Evolutionary conservation across 805 yeast species (phyloP).

Genomic region (Sugiyamaella mastotermitis): DNA sequence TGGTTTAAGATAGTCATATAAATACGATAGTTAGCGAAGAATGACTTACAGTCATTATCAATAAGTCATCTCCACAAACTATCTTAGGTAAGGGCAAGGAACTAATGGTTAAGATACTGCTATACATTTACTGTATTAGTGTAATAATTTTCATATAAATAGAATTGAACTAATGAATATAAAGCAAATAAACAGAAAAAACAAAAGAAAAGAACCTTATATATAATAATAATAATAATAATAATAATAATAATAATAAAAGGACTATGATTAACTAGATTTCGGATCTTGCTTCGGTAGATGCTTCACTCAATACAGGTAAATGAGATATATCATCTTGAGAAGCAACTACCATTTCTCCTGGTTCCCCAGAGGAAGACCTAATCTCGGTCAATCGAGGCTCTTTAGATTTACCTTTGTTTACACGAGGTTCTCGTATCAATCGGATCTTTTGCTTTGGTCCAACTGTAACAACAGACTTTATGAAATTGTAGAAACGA

Average conservation of each 20-base stretch:
- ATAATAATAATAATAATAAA: constrained; percentile 2
- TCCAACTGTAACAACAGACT: constrained; percentile 12
- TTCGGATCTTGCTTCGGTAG: constrained; percentile 10
- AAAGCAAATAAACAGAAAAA: no score
- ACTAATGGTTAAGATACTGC: no score
- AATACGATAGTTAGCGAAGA: no score
- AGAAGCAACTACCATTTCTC: background rate
- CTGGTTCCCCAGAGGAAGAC: background rate
- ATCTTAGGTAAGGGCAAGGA: no score
- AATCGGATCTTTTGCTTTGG: constrained; percentile 1
- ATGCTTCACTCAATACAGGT: constrained; percentile 13
- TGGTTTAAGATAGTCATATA: no score
- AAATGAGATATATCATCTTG: constrained; percentile 5
- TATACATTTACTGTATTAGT: no score
- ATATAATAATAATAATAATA: background rate
- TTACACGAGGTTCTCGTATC: background rate
- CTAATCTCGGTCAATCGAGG: no score
- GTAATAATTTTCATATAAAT: no score
- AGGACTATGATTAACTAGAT: constrained; percentile 1
- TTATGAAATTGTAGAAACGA: constrained; percentile 70
- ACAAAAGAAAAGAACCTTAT: no score
- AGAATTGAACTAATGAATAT: no score
- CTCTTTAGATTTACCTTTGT: background rate
- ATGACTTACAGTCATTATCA: no score
- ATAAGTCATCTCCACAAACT: no score